A percentile compares a stretch with the other conserved stretches of the same genome.
Conservation (phyloP, 352 stramenopile species). For the Phytopythium oedochilum region DNA sequence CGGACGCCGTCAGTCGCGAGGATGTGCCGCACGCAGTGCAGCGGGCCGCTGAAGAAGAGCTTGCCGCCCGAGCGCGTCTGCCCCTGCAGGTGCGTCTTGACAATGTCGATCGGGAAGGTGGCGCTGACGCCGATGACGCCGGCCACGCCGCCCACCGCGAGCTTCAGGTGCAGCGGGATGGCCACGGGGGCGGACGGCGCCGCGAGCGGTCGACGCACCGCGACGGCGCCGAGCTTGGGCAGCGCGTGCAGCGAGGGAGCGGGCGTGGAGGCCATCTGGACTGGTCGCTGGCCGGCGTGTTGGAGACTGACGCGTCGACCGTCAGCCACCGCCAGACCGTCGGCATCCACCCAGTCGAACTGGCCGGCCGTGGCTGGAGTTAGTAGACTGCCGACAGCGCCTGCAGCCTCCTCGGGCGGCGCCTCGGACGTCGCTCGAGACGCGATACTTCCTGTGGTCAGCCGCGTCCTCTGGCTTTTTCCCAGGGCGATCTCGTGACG, state of each 20-base stretch:
- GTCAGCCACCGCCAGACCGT: background rate
- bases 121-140: constrained; percentile 77
- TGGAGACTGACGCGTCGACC: background rate
- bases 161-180: constrained; percentile 81
- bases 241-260: constrained; percentile 13
- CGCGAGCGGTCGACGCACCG: background rate
- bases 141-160: constrained; percentile 81
- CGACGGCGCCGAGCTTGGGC: constrained; percentile 3
- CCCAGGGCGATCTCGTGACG: too few species aligned
- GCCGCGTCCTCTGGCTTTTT: background rate
- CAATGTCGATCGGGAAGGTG: constrained; percentile 91
- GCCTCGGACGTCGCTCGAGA: too few species aligned
- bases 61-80: constrained; percentile 31
- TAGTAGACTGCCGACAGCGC: background rate
- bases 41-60: constrained; percentile 50
- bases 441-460: background rate
- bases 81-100: constrained; percentile 92
- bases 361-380: too few species aligned
- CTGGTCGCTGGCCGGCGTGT: background rate
- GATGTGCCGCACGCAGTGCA: constrained; percentile 72
- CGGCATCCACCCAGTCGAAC: background rate
- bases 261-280: background rate
- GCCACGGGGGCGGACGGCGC: constrained; percentile 11
- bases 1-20: constrained; percentile 59
- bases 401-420: too few species aligned